These are phyloP conservation scores for Trametes maxima DNA, from an alignment of 768 basidiomycete species.

Conservation along the genomic window DNA sequence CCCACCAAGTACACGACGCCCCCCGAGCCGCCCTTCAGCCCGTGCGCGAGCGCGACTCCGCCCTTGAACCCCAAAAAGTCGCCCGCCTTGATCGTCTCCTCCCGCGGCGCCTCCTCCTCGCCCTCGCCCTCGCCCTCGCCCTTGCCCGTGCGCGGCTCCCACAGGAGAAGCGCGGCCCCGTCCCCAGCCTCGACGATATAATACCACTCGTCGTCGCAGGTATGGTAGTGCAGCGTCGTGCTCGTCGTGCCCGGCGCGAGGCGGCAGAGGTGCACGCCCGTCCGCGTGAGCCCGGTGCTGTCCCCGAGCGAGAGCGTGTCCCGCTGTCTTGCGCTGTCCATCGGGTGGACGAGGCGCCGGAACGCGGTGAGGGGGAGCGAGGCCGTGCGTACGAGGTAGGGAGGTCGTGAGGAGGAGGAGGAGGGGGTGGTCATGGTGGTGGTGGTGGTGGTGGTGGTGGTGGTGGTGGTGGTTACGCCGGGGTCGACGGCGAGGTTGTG, in stretches of 20 bases:
- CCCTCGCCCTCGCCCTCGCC: neutral
- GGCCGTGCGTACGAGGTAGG: slow-evolving; percentile 18
- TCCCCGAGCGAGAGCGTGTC: slow-evolving; percentile 23
- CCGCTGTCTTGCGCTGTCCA: slow-evolving; percentile 10
- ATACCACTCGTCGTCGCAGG: slow-evolving; percentile 28
- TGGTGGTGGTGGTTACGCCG: no score
- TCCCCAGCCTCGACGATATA: slow-evolving; percentile 26
- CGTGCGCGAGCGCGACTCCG: slow-evolving; percentile 22
- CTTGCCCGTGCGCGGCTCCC: slow-evolving; percentile 15
- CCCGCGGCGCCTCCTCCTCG: slow-evolving; percentile 12
- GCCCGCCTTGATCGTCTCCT: slow-evolving; percentile 24
- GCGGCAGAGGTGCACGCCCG: slow-evolving; percentile 27
- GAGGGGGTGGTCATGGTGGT: slow-evolving; percentile 5
- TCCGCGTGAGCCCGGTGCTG: slow-evolving; percentile 22
- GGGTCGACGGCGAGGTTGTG: no score
- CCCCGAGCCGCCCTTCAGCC: slow-evolving; percentile 21
- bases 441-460: no score
- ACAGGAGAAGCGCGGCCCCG: slow-evolving; percentile 16
- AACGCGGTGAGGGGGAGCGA: neutral
- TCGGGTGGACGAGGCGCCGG: slow-evolving; percentile 11
- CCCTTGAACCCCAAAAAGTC: slow-evolving; percentile 32
- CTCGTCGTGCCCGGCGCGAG: slow-evolving; percentile 22
- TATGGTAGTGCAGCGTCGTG: slow-evolving; percentile 26
- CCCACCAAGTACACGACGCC: slow-evolving; percentile 31
- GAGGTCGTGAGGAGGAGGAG: neutral